Base-by-base conservation (phyloP, 2,329 filamentous ascomycete genomes). In the Huntiella omanensis region DNA sequence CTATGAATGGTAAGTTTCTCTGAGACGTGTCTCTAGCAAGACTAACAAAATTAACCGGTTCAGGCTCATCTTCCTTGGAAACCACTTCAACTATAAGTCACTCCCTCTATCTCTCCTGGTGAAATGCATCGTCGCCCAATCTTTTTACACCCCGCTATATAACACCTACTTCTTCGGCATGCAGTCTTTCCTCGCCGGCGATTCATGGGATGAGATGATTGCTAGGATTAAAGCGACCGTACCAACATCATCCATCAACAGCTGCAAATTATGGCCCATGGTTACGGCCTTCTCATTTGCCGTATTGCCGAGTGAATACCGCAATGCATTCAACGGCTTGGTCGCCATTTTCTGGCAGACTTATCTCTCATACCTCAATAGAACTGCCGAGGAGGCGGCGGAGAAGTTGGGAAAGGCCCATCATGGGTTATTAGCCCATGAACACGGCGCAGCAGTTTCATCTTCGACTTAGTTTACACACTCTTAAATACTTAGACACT, bases 341-440 rank as follows among this genome's bases (percentile, higher is more conserved):
- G 71, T 93, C 52, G 83, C 84, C 1, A 80, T 94, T 44, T 83
- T 82, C 0, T 95, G 87, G 87, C 87, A 94, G 70, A 86, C 84
- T 1, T 95, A 94, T 66, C 57, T 95, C 54, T 83, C 78, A 54
- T 82, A 77, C 60, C 61, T 93, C 56, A 93, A 93, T 55, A 71
- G 80, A 55, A 66, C 67, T 51, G 83, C 83, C 1, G 83, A 85
- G 59, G 65, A 66, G 42, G 64, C 52, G 17, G 53, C 46, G 11
- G 48, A 46, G 19, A 36, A 38, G 37, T 38, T 22, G n/a, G 47
- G 44, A n/a, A 43, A 38, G 17, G 8, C 34, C 5, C 38, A 40
- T 40, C 38, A 40, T 40, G 38, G 38, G 10, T 40, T 40, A 15
- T 28, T 28, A 10, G 22, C 22, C 22, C 22, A 28, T 28, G 22